Evolutionary conservation across 2,329 filamentous ascomycete genomes (phyloP).

Genomic region (Zymoseptoria passerinii): DNA sequence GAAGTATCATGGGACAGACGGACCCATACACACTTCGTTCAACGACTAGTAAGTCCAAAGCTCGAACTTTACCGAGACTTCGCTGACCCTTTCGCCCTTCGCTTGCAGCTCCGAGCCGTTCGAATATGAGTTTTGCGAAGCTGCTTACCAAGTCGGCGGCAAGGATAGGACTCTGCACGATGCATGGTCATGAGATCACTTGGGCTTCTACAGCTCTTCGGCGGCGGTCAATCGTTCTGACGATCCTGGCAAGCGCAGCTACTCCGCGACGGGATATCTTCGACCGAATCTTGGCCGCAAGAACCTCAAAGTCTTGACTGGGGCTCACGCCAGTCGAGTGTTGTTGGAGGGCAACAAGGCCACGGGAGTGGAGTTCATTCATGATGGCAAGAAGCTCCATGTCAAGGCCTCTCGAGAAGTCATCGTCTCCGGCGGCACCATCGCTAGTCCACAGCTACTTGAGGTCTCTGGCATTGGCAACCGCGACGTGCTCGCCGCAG

Average conservation of each 20-base stretch:
- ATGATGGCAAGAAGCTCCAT: constrained; percentile 29
- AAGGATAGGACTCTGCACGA: constrained; percentile 24
- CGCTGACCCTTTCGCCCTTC: too few species aligned
- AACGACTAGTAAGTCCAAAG: constrained; percentile 22
- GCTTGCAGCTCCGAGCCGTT: constrained; percentile 24
- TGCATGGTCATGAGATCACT: constrained; percentile 28
- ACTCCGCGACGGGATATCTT: constrained; percentile 29
- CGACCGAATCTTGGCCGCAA: constrained; percentile 22
- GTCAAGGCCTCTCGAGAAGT: constrained; percentile 34
- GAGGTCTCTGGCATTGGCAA: constrained; percentile 49
- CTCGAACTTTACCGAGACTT: too few species aligned
- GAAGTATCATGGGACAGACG: constrained; percentile 28
- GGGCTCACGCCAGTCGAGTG: constrained; percentile 24
- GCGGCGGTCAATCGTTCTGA: constrained; percentile 27
- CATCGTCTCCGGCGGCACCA: constrained; percentile 39
- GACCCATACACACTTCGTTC: constrained; percentile 31
- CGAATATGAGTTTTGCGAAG: constrained; percentile 31
- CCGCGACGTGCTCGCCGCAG: constrained; percentile 38
- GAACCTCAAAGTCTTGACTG: constrained; percentile 28
- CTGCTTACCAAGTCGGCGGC: constrained; percentile 28
- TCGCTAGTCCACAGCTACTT: constrained; percentile 46
- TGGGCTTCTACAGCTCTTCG: constrained; percentile 28
- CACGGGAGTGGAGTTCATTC: constrained; percentile 35
- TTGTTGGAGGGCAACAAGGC: constrained; percentile 24
- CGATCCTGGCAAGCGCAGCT: constrained; percentile 25